Evolutionary conservation across 2,329 filamentous ascomycete species (phyloP).

Genomic region (Nigrospora oryzae): DNA sequence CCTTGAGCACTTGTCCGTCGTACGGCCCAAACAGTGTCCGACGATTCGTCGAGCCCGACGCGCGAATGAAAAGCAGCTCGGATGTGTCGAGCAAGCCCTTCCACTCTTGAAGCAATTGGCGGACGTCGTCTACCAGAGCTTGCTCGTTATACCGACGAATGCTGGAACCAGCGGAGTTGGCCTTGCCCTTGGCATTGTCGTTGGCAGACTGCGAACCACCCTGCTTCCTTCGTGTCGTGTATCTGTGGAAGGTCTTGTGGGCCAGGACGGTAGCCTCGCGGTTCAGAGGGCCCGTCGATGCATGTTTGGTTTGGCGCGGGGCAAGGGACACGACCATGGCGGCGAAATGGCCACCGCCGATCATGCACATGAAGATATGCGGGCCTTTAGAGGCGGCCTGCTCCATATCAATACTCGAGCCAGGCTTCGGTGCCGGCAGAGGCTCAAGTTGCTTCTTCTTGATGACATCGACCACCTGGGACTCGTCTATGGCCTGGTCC

Average conservation of each 20-base stretch:
- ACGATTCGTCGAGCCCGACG: slow-evolving; percentile 78
- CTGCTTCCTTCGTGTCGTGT: slow-evolving; percentile 92
- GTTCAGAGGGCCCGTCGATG: slow-evolving; percentile 61
- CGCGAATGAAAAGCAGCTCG: slow-evolving; percentile 80
- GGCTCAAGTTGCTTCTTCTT: slow-evolving; percentile 70
- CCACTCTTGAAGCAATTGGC: slow-evolving; percentile 76
- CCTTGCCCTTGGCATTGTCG: slow-evolving; percentile 86
- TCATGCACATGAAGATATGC: slow-evolving; percentile 96
- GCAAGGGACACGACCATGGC: slow-evolving; percentile 90
- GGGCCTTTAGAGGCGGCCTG: slow-evolving; percentile 57
- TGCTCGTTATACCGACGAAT: slow-evolving; percentile 91
- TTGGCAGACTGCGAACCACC: slow-evolving; percentile 92
- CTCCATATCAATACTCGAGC: slow-evolving; percentile 30
- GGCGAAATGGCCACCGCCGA: slow-evolving; percentile 94
- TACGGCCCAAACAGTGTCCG: slow-evolving; percentile 86
- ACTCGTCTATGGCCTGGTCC: slow-evolving; percentile 58
- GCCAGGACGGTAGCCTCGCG: slow-evolving; percentile 81
- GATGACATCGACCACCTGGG: slow-evolving; percentile 58
- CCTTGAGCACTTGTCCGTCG: slow-evolving; percentile 73
- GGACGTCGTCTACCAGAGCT: slow-evolving; percentile 81
- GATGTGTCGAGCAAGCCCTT: slow-evolving; percentile 75
- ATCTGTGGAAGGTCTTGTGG: slow-evolving; percentile 96
- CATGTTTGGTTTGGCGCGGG: slow-evolving; percentile 66
- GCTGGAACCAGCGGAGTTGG: slow-evolving; percentile 86
- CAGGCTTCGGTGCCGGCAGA: slow-evolving; percentile 40